A percentile compares a stretch with the other conserved stretches of the same genome.
These are phyloP conservation scores for Diaporthe caulivora DNA, from an alignment of 2,329 filamentous ascomycete genomes.

Conservation along the genomic window DNA sequence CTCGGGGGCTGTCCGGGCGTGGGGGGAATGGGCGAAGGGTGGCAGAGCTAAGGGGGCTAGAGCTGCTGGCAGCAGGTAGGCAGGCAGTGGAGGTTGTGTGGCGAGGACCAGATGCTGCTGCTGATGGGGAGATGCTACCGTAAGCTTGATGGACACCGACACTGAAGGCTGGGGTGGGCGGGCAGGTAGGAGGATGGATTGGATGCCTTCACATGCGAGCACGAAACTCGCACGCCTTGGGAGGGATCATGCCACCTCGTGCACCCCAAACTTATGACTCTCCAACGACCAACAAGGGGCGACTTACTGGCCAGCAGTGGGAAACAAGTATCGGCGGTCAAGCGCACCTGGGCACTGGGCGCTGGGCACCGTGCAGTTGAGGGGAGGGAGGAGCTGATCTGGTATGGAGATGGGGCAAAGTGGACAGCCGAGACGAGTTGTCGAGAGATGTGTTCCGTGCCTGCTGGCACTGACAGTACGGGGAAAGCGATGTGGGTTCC, in stretches of 20 bases:
- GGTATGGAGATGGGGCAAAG: neutral
- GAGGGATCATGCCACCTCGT: slow-evolving; percentile 25
- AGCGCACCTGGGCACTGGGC: slow-evolving; percentile 9
- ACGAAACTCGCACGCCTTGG: slow-evolving; percentile 9
- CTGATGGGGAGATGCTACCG: slow-evolving; percentile 33
- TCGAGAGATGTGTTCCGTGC: slow-evolving; percentile 29
- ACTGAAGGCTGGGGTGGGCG: neutral
- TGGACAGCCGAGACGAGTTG: slow-evolving; percentile 24
- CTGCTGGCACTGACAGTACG: slow-evolving; percentile 18
- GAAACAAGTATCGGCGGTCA: neutral
- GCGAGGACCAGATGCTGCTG: slow-evolving; percentile 16
- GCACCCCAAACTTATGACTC: neutral
- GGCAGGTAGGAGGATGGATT: neutral
- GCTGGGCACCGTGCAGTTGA: slow-evolving; percentile 6
- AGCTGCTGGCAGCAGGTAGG: neutral
- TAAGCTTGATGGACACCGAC: slow-evolving; percentile 35
- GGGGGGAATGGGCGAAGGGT: slow-evolving; percentile 33
- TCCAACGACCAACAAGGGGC: neutral
- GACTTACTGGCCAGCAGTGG: slow-evolving; percentile 32
- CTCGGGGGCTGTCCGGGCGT: slow-evolving; percentile 34
- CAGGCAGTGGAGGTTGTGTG: slow-evolving; percentile 10
- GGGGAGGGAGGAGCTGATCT: slow-evolving; percentile 17
- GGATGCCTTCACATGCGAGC: slow-evolving; percentile 31
- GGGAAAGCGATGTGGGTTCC: slow-evolving; percentile 6
- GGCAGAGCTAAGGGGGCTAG: slow-evolving; percentile 34